Conservation (phyloP, 2,329 filamentous ascomycete genomes). For the Xylaria sp. region DNA sequence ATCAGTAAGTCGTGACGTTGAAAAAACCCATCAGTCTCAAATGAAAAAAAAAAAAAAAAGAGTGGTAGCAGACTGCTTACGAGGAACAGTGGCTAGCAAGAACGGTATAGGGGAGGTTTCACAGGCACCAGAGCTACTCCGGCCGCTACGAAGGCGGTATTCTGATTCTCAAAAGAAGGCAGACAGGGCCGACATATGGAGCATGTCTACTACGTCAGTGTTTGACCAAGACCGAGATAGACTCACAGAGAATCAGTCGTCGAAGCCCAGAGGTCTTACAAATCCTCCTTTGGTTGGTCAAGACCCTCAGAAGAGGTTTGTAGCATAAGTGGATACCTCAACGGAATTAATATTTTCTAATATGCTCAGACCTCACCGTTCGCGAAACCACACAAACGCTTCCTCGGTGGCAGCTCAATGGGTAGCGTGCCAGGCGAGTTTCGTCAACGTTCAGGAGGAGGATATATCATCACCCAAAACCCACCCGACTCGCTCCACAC, state of each 20-base stretch:
- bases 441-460: constrained; percentile 36
- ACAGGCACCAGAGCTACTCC: constrained; percentile 6
- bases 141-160: constrained; percentile 24
- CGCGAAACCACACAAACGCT: constrained; percentile 17
- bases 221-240: constrained; percentile 9
- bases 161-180: constrained; percentile 27
- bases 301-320: constrained; percentile 23
- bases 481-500: constrained; percentile 45
- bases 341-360: constrained; percentile 8
- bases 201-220: neutral
- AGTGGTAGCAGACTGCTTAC: constrained; percentile 21
- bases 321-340: neutral
- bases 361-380: constrained; percentile 11
- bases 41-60: no score
- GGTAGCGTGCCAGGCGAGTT: constrained; percentile 34
- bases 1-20: constrained; percentile 15
- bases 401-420: constrained; percentile 31
- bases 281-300: constrained; percentile 10
- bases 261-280: constrained; percentile 7
- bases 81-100: constrained; percentile 23
- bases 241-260: neutral
- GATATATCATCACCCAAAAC: constrained; percentile 43
- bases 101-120: constrained; percentile 8
- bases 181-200: constrained; percentile 18
- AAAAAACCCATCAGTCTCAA: neutral